Conservation (phyloP, 2,329 filamentous ascomycete genomes). For the Sphaerulina musiva region DNA sequence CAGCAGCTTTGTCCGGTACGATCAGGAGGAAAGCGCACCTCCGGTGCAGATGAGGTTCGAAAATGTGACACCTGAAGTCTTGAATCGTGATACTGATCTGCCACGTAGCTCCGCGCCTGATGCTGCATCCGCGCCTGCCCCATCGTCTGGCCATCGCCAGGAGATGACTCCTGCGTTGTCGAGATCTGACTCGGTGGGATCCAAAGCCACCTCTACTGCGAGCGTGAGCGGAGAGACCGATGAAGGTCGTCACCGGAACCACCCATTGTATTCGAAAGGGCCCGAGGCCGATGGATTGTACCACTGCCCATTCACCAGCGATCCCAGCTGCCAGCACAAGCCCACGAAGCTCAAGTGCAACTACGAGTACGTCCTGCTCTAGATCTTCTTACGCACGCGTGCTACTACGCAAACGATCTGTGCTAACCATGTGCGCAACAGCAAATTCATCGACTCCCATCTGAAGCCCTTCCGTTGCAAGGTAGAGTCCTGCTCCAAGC, state of each 20-base stretch:
- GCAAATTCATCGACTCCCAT: slow-evolving; percentile 96
- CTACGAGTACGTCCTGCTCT: slow-evolving; percentile 69
- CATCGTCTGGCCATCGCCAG: slow-evolving; percentile 8
- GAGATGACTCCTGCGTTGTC: slow-evolving; percentile 6
- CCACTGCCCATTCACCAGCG: slow-evolving; percentile 78
- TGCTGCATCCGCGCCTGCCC: slow-evolving; percentile 3
- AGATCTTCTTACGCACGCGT: slow-evolving; percentile 11
- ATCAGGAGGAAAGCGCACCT: slow-evolving; percentile 20
- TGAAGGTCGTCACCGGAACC: slow-evolving; percentile 40
- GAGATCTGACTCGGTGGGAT: slow-evolving; percentile 2
- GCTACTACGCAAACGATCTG: slow-evolving; percentile 2
- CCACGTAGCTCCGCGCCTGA: slow-evolving; percentile 15
- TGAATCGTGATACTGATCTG: slow-evolving; percentile 17
- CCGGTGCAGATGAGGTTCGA: slow-evolving; percentile 26
- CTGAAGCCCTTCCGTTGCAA: slow-evolving; percentile 96
- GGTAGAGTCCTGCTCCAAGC: slow-evolving; percentile 71
- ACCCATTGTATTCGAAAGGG: slow-evolving; percentile 63
- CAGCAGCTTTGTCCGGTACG: slow-evolving; percentile 27
- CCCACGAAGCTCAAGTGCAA: slow-evolving; percentile 97
- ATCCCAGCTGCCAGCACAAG: slow-evolving; percentile 72
- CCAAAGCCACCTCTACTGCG: slow-evolving; percentile 12
- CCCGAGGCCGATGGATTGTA: slow-evolving; percentile 71
- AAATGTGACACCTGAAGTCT: not conserved
- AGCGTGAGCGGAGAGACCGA: slow-evolving; percentile 23
- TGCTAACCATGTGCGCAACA: slow-evolving; percentile 38